Conservation (phyloP, 495 filamentous ascomycete species). For the Pyrenula aspistea region DNA sequence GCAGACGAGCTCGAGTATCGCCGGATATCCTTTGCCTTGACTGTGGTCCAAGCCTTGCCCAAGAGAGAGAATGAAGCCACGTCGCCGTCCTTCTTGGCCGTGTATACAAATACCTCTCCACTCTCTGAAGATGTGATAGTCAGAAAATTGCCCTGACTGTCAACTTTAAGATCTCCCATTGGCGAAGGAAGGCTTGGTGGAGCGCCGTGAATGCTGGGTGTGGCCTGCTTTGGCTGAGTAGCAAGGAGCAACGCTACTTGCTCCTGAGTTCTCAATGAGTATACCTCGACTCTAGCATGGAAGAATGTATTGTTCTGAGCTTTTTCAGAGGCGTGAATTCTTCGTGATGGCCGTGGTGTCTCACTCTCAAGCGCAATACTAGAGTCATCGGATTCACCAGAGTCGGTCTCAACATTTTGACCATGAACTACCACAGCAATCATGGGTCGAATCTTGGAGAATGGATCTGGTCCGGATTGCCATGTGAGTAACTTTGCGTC, state of each 20-base stretch:
- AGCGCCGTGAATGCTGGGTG: constrained; percentile 28
- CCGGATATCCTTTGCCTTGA: constrained; percentile 43
- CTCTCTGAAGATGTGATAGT: constrained; percentile 67
- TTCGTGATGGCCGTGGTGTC: not conserved
- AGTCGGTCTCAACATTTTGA: constrained; percentile 23
- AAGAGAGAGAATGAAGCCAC: constrained; percentile 59
- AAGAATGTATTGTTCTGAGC: constrained; percentile 37
- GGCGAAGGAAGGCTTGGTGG: constrained; percentile 44
- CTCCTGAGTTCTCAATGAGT: constrained; percentile 58
- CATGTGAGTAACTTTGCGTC: constrained; percentile 67
- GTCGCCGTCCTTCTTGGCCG: constrained; percentile 22
- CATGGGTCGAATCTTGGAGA: constrained; percentile 41
- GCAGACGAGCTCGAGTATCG: constrained; percentile 42
- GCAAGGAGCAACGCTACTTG: constrained; percentile 59
- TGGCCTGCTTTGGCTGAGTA: constrained; percentile 32
- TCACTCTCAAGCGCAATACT: constrained; percentile 9
- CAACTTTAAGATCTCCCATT: constrained; percentile 57
- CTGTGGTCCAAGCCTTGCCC: constrained; percentile 77
- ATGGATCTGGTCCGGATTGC: constrained; percentile 28
- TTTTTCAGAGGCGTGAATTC: not conserved
- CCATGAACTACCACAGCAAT: constrained; percentile 70
- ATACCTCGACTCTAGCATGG: constrained; percentile 77
- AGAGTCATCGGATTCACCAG: constrained; percentile 5
- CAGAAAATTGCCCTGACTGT: constrained; percentile 52
- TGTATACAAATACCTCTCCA: constrained; percentile 75